These are phyloP conservation scores for Pyricularia sp. DNA, from an alignment of 2,329 filamentous ascomycete genomes.

Conservation along the genomic window DNA sequence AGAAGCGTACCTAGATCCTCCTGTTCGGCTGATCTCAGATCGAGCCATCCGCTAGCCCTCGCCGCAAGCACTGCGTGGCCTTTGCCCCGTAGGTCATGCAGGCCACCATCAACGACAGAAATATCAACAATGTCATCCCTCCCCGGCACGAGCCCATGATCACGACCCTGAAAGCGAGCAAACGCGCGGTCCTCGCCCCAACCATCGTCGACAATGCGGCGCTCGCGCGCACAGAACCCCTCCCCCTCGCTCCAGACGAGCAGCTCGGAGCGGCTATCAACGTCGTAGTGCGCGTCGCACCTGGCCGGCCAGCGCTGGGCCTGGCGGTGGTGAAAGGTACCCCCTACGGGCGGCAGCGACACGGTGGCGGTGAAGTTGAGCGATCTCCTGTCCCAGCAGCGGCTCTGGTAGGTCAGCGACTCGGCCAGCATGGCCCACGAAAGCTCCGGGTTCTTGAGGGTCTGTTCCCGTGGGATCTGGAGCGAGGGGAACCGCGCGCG, in stretches of 20 bases:
- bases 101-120: conserved; percentile 26
- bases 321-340: conserved; percentile 7
- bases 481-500: conserved; percentile 32
- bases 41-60: conserved; percentile 38
- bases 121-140: conserved; percentile 41
- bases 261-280: conserved; percentile 30
- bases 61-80: conserved; percentile 31
- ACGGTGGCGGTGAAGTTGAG: conserved; percentile 27
- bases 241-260: conserved; percentile 43
- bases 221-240: conserved; percentile 34
- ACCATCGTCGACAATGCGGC: conserved; percentile 14
- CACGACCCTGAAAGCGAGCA: conserved; percentile 23
- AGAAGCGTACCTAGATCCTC: conserved; percentile 21
- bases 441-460: conserved; percentile 8
- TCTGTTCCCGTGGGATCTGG: conserved; percentile 16
- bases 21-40: conserved; percentile 29
- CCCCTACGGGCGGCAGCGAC: conserved; percentile 16
- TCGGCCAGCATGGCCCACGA: conserved; percentile 31
- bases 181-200: conserved; percentile 23
- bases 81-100: conserved; percentile 7
- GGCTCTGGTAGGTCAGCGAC: conserved; percentile 38
- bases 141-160: conserved; percentile 29
- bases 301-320: conserved; percentile 29
- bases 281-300: conserved; percentile 32
- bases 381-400: conserved; percentile 42